phyloP scores from a whole-genome alignment of 2,329 filamentous ascomycete species.

The Xylariaceae sp. region DNA sequence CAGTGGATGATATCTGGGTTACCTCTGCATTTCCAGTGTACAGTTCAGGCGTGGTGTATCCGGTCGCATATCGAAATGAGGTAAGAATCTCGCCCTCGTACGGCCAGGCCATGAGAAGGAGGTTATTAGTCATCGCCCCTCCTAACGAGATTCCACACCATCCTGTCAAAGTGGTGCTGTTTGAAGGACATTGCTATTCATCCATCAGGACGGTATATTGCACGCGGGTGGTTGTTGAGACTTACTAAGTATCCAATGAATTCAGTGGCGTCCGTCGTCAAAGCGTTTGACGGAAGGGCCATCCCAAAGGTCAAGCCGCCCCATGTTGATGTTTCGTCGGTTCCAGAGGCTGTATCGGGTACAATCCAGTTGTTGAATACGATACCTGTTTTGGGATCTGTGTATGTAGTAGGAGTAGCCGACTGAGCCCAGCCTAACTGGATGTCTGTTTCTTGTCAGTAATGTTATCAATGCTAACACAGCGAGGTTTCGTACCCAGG shows the following conservation, averaged over 20 bases:
- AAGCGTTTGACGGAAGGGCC: slow-evolving; percentile 47
- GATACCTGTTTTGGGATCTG: slow-evolving; percentile 48
- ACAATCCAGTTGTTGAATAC: slow-evolving; percentile 49
- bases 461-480: not conserved
- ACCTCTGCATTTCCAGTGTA: slow-evolving; percentile 61
- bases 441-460: slow-evolving; percentile 24
- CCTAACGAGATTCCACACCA: slow-evolving; percentile 57
- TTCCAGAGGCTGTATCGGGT: slow-evolving; percentile 22
- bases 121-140: slow-evolving; percentile 53
- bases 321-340: slow-evolving; percentile 32
- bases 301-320: slow-evolving; percentile 52
- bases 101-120: slow-evolving; percentile 58
- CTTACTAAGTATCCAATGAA: slow-evolving; percentile 57
- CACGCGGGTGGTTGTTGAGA: not conserved
- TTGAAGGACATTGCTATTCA: slow-evolving; percentile 42
- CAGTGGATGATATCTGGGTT: slow-evolving; percentile 54
- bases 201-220: slow-evolving; percentile 1
- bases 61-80: slow-evolving; percentile 54
- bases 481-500: slow-evolving; percentile 15
- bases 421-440: slow-evolving; percentile 22
- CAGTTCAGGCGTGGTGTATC: slow-evolving; percentile 54
- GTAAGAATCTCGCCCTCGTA: slow-evolving; percentile 51
- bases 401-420: slow-evolving; percentile 34
- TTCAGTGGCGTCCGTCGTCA: slow-evolving; percentile 46
- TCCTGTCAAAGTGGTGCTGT: slow-evolving; percentile 43